phyloP scores from a whole-genome alignment of 495 filamentous ascomycete genomes.

The Tuber umbilicatum region DNA sequence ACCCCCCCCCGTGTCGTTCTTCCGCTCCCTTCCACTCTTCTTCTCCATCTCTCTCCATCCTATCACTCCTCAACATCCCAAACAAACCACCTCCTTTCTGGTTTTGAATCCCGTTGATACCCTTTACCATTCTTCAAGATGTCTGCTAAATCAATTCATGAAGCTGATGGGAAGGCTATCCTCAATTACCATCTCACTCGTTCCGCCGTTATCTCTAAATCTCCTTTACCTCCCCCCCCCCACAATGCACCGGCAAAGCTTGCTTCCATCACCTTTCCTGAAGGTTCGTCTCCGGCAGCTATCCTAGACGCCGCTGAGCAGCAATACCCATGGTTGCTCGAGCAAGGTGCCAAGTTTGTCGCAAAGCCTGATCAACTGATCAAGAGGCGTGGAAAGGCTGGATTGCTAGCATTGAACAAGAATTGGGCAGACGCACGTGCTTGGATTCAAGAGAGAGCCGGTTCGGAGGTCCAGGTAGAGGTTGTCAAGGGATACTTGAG shows the following conservation, averaged over 20 bases:
- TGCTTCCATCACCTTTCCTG: conserved; percentile 87
- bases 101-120: conserved; percentile 26
- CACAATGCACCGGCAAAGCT: conserved; percentile 91
- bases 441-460: conserved; percentile 87
- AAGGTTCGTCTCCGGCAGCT: conserved; percentile 69
- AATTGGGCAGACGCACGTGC: conserved; percentile 84
- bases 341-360: conserved; percentile 78
- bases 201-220: conserved; percentile 94
- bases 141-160: conserved; percentile 96
- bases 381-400: conserved; percentile 98
- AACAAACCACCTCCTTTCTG: conserved; percentile 20
- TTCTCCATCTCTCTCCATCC: conserved; percentile 12
- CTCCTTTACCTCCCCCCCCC: conserved; percentile 78
- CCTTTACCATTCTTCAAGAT: conserved; percentile 51
- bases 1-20: conserved; percentile 10
- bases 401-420: conserved; percentile 94
- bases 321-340: conserved; percentile 90
- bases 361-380: conserved; percentile 99
- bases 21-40: conserved; percentile 16
- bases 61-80: conserved; percentile 1
- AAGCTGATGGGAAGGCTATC: conserved; percentile 99
- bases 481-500: conserved; percentile 78
- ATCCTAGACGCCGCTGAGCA: conserved; percentile 92
- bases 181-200: conserved; percentile 99
- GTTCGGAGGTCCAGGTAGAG: conserved; percentile 89